Evolutionary conservation across 1,284 basidiomycete species (phyloP).

Genomic region (Athelia sp.): DNA sequence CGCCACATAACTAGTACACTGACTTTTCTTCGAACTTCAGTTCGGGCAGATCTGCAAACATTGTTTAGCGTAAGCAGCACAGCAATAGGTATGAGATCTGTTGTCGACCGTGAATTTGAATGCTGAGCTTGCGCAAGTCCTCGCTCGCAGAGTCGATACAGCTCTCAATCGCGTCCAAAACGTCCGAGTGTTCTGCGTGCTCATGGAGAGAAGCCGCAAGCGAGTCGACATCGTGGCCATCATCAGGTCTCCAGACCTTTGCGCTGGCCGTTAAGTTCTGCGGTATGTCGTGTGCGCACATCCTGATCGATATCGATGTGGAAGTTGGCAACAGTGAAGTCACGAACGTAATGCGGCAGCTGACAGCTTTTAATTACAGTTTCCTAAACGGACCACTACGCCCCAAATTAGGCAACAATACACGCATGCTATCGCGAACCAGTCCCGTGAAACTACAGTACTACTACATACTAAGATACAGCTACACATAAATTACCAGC

Average conservation of each 20-base stretch:
- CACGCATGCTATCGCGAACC: no score
- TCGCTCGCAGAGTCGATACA: constrained; percentile 48
- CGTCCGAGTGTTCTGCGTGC: constrained; percentile 20
- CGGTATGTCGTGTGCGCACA: no score
- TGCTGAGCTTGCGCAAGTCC: constrained; percentile 55
- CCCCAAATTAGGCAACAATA: not conserved
- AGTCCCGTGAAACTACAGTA: no score
- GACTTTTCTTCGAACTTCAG: constrained; percentile 54
- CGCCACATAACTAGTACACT: constrained; percentile 10
- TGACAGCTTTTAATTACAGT: not conserved
- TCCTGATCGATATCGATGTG: no score
- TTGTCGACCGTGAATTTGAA: constrained; percentile 59
- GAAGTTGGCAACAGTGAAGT: no score
- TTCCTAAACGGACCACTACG: not conserved
- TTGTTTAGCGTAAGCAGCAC: no score
- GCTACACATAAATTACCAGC: not conserved
- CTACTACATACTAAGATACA: not conserved
- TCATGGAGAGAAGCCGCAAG: not conserved
- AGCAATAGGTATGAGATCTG: not conserved
- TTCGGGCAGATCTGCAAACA: constrained; percentile 51
- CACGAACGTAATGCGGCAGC: not conserved
- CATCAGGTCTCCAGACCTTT: not conserved
- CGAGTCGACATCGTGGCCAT: not conserved
- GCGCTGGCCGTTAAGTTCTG: not conserved
- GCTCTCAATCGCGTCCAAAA: constrained; percentile 50